A percentile compares a stretch with the other conserved stretches of the same genome.
phyloP scores from a whole-genome alignment of 441 rosid genomes.

The Manihot esculenta region DNA sequence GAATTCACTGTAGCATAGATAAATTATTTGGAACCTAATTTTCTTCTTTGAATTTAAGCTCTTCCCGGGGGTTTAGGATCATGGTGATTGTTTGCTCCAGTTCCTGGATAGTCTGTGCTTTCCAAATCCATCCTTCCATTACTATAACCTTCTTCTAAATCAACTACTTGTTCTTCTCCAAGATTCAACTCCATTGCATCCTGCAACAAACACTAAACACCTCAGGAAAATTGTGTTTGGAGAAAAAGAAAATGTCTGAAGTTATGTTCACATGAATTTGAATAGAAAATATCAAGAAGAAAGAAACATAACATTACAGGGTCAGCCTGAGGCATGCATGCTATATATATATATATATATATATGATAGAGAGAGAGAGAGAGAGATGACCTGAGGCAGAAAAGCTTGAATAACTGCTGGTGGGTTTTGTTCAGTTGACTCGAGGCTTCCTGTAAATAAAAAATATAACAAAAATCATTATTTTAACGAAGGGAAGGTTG shows the following conservation, averaged over 20 bases:
- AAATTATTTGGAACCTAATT: background rate
- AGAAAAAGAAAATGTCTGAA: no score
- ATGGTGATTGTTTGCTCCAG: conserved; percentile 69
- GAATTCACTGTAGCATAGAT: background rate
- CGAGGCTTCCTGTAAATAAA: conserved; percentile 41
- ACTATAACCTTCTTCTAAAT: conserved; percentile 13
- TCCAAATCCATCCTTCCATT: conserved; percentile 52
- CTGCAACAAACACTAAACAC: conserved; percentile 18
- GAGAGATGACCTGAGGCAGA: conserved; percentile 33
- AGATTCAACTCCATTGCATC: conserved; percentile 26
- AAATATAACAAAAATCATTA: no score
- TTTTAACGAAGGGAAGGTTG: no score
- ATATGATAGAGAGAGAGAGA: background rate
- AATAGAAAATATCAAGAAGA: background rate
- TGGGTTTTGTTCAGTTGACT: conserved; percentile 27
- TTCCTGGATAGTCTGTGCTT: conserved; percentile 64
- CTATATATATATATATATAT: no score
- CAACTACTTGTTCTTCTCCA: conserved; percentile 15
- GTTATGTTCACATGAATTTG: background rate
- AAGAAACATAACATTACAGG: background rate
- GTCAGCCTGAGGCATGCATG: background rate
- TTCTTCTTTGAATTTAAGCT: conserved; percentile 19
- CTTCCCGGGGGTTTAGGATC: conserved; percentile 62
- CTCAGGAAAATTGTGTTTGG: background rate
- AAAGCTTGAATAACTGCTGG: conserved; percentile 25